These are phyloP conservation scores for Yamadazyma dendronema DNA, from an alignment of 1,139 yeast genomes.

Conservation along the genomic window DNA sequence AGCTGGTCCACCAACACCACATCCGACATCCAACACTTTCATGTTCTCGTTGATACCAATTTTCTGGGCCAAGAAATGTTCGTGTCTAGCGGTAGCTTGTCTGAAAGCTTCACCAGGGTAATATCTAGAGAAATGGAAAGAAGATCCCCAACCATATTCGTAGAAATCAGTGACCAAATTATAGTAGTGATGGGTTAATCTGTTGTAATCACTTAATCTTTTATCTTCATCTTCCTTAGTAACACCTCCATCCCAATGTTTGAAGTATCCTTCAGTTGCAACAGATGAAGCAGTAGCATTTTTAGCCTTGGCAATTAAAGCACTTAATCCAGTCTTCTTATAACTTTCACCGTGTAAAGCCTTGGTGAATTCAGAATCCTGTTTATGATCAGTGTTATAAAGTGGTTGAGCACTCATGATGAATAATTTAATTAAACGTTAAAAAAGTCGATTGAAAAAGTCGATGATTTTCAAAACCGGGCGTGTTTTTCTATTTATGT, in stretches of 20 bases:
- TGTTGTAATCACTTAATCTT: conserved; percentile 82
- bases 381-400: conserved; percentile 40
- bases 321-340: conserved; percentile 68
- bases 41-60: conserved; percentile 76
- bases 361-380: conserved; percentile 68
- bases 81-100: conserved; percentile 97
- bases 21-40: conserved; percentile 95
- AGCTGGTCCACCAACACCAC: conserved; percentile 99
- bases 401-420: conserved; percentile 17
- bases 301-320: conserved; percentile 71
- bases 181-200: conserved; percentile 92
- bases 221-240: conserved; percentile 71
- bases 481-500: conserved; percentile 9
- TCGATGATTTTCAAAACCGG: not conserved
- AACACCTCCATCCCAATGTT: conserved; percentile 94
- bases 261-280: conserved; percentile 88
- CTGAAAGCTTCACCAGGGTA: conserved; percentile 90
- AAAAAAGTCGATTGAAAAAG: not conserved
- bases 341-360: conserved; percentile 83
- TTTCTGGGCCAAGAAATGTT: conserved; percentile 87
- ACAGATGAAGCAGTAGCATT: conserved; percentile 81
- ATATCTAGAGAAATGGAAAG: conserved; percentile 96
- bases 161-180: conserved; percentile 95
- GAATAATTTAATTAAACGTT: conserved; percentile 3
- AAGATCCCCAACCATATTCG: conserved; percentile 99